These are phyloP conservation scores for Colletotrichum sublineola DNA, from an alignment of 2,329 filamentous ascomycete species.

Conservation along the genomic window DNA sequence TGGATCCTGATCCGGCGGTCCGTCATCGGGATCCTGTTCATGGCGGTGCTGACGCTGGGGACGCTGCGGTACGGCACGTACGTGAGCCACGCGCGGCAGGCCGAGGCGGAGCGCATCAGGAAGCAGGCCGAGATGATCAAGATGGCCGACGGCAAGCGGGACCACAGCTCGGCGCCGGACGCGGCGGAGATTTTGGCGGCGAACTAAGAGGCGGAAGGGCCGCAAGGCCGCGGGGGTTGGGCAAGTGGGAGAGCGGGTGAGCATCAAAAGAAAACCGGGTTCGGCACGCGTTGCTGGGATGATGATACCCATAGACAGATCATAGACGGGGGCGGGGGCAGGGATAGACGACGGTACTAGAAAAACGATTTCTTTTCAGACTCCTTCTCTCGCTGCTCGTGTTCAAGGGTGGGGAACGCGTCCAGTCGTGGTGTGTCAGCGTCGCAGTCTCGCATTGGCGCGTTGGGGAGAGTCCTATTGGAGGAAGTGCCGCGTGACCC, in stretches of 20 bases:
- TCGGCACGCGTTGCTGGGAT: background rate
- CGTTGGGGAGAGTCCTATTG: too few species aligned
- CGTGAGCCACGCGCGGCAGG: slow-evolving; percentile 63
- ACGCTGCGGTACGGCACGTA: slow-evolving; percentile 73
- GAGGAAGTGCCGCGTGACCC: too few species aligned
- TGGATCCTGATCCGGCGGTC: slow-evolving; percentile 83
- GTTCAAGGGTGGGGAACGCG: background rate
- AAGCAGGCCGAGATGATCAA: slow-evolving; percentile 59
- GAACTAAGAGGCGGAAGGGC: slow-evolving; percentile 54
- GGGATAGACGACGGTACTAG: background rate
- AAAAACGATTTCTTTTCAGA: background rate
- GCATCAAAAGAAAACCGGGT: background rate
- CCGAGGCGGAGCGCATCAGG: slow-evolving; percentile 59
- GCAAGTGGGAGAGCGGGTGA: background rate
- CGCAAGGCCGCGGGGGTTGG: background rate
- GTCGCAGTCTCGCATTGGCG: too few species aligned
- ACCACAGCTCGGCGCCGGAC: slow-evolving; percentile 62
- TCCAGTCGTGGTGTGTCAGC: too few species aligned
- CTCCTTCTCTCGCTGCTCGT: background rate
- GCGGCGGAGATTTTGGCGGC: slow-evolving; percentile 71
- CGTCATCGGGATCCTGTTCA: slow-evolving; percentile 74
- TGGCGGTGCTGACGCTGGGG: slow-evolving; percentile 72
- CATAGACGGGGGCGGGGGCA: background rate
- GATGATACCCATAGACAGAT: background rate
- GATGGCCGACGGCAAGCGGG: slow-evolving; percentile 60